Base-by-base conservation (phyloP, 441 rosid genomes). In the Cnidoscolus chayamansa region DNA sequence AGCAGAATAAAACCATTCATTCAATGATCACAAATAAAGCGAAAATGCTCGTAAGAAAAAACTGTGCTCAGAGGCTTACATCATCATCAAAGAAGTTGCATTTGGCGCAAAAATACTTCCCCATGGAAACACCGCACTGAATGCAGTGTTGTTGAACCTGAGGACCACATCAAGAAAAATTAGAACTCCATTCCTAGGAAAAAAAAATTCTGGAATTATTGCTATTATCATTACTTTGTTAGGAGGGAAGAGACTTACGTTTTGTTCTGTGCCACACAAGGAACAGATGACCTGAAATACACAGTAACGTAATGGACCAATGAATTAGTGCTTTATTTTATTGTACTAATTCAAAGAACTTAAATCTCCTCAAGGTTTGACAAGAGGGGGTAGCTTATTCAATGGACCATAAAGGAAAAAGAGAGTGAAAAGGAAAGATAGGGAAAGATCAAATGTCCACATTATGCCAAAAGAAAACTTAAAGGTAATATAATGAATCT, bases 51-150 rank as follows among this genome's bases (percentile, higher is more conserved):
- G 19, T 15, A 0, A 12, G 0, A 11, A 53, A 25, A 43, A 15
- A 15, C 35, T 10, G 25, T 16, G 55, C 54, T 17, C 50, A 63
- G 70, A 32, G 51, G 61, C 81, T 73, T 69, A 88, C 92, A 73
- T 88, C 88, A 68, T 86, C 87, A 31, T 86, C 87, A 20, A 79
- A 84, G 72, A 86, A 84, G 62, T 86, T 88, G 89, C 89, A 88
- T 32, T 81, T 76, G 10, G 79, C 48, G 78, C 92, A 88, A 45
- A 83, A 88, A 64, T 86, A 88, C 65, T 82, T 78, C 67, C 92
- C 92, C 89, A 88, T 84, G 71, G 85, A 81, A 68, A 81, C 85
- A 37, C 90, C 87, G 66, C 90, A 88, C 12, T 79, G 45, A 49
- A 75, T 51, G 76, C 90, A 88, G 67, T 76, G n/a, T 30, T 86